phyloP scores from a whole-genome alignment of 495 filamentous ascomycete species.

The Schizothecium vesticola region DNA sequence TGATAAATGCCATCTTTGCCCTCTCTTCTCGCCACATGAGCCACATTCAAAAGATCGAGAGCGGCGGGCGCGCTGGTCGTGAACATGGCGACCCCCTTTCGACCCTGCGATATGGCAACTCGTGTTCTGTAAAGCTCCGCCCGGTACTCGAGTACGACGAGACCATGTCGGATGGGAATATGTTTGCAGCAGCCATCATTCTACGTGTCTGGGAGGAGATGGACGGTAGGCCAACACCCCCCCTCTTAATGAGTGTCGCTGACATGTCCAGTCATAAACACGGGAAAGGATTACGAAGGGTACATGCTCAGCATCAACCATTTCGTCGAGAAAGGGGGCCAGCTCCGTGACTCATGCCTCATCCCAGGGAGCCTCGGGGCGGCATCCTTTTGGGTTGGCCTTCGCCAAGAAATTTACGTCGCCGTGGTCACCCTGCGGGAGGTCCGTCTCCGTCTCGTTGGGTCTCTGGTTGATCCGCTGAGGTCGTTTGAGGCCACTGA shows the following conservation, averaged over 20 bases:
- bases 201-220: conserved; percentile 58
- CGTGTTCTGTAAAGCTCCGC: conserved; percentile 48
- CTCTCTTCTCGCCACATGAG: conserved; percentile 52
- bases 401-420: conserved; percentile 53
- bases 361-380: conserved; percentile 38
- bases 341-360: conserved; percentile 25
- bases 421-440: conserved; percentile 48
- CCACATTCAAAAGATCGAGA: conserved; percentile 23
- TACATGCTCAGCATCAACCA: conserved; percentile 49
- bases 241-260: conserved; percentile 8
- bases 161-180: conserved; percentile 52
- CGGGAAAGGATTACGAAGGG: conserved; percentile 35
- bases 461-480: conserved; percentile 35
- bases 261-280: conserved; percentile 28
- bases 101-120: conserved; percentile 45
- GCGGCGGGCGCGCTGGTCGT: conserved; percentile 10
- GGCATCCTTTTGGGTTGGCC: conserved; percentile 53
- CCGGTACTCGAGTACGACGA: conserved; percentile 44
- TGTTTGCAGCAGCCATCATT: conserved; percentile 57
- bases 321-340: conserved; percentile 29
- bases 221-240: conserved; percentile 36
- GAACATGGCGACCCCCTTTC: conserved; percentile 39
- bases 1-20: conserved; percentile 56
- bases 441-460: conserved; percentile 37
- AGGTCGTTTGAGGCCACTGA: conserved; percentile 34